Conservation (phyloP, 2,329 filamentous ascomycete species). For the Penicillium sp. region DNA sequence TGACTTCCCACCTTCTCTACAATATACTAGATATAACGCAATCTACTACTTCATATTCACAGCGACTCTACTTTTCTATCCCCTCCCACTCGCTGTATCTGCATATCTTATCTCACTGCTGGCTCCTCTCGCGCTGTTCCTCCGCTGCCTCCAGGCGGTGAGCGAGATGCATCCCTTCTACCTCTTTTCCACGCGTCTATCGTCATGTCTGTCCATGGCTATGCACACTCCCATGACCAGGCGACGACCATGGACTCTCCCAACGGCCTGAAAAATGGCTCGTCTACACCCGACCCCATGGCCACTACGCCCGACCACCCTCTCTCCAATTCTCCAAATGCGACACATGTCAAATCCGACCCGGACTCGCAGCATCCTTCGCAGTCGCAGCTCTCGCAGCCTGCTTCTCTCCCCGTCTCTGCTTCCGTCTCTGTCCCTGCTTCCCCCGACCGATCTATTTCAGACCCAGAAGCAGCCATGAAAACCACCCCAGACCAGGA, state of each 20-base stretch:
- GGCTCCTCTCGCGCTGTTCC: no score
- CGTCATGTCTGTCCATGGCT: slow-evolving; percentile 49
- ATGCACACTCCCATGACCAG: slow-evolving; percentile 44
- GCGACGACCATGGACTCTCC: slow-evolving; percentile 38
- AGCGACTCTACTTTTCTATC: no score
- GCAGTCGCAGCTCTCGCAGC: background rate
- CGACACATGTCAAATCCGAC: background rate
- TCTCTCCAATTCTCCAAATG: background rate
- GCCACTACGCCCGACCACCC: background rate
- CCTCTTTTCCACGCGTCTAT: slow-evolving; percentile 28
- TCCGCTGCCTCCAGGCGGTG: slow-evolving; percentile 16
- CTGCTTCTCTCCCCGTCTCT: slow-evolving; percentile 4
- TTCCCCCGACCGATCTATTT: slow-evolving; percentile 19
- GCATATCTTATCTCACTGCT: background rate
- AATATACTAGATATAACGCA: no score
- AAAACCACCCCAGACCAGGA: slow-evolving; percentile 48
- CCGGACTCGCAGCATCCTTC: no score
- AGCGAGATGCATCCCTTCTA: slow-evolving; percentile 11
- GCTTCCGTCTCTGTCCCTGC: slow-evolving; percentile 18
- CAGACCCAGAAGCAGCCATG: slow-evolving; percentile 24
- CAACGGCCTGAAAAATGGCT: slow-evolving; percentile 24
- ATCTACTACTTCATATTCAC: no score
- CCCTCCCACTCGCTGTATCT: no score
- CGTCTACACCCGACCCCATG: background rate
- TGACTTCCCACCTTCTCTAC: no score